Base-by-base conservation (phyloP, 176 grass and related monocot genomes). In the Triticum monococcum region DNA sequence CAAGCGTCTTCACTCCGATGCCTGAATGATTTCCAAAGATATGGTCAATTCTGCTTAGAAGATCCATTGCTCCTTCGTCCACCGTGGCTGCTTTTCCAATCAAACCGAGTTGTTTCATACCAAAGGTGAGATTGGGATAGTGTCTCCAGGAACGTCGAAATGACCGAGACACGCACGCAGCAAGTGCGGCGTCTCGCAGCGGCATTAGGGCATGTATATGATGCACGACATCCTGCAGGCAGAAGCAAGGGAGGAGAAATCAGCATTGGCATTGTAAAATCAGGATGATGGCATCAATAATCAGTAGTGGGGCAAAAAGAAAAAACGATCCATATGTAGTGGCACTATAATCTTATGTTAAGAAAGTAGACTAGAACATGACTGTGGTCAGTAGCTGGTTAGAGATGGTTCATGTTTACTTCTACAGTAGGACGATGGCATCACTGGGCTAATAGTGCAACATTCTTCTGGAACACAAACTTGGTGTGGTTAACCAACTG, bases 171-270 rank as follows among this genome's bases (percentile, higher is more conserved):
- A 74, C 71, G 71, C 40, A 25, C n/a, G n/a, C n/a, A 16, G 71
- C 71, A 70, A 33, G 33, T 20, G 67, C 32, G 0, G 32, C 67
- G 10, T 70, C 67, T 38, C 67, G 33, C 67, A 70, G 32, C 9
- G 68, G 68, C 68, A 71, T 71, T 40, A 71, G 68, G 68, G 18
- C 35, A 71, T 71, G 68, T 71, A 71, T 40, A 40, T 22, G 68
- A 71, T 71, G 68, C 68, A 71, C 10, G 68, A 40, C 68, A 40
- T 71, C 35, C 68, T 71, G 68, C 68, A 71, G 68, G 20, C 33
- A 71, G 7, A 11, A 71, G 7, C 35, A 71, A 12, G 35, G 68
- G 20, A 71, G 33, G 1, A 71, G 36, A 40, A 2, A 28, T 75
- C 40, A 6, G 5, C 41, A 48, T 23, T 48, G 40, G 23, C 23